Evolutionary conservation across 345 rosid species (phyloP).

Genomic region (Salix caprea): DNA sequence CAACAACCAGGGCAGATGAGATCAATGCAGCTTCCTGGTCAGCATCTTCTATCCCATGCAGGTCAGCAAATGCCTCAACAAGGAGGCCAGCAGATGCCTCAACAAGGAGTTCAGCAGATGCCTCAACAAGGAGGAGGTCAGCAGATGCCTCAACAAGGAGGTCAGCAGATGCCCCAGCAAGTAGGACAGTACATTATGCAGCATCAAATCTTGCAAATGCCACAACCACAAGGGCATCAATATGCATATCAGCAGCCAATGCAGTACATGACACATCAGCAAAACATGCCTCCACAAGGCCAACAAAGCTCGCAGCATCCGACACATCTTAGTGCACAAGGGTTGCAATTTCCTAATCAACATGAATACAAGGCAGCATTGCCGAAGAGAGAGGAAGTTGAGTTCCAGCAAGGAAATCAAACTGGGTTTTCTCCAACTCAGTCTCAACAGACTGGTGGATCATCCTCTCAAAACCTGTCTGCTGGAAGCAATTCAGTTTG

Average conservation of each 20-base stretch:
- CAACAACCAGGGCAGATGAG: slow-evolving; percentile 51
- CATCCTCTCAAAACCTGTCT: slow-evolving; percentile 53
- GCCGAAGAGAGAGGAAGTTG: slow-evolving; percentile 54
- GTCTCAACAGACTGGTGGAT: slow-evolving; percentile 41
- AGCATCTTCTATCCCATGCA: slow-evolving; percentile 40
- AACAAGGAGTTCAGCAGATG: slow-evolving; percentile 36
- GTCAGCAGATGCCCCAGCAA: slow-evolving; percentile 46
- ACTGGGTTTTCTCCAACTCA: slow-evolving; percentile 60
- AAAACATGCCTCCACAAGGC: slow-evolving; percentile 40
- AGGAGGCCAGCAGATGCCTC: slow-evolving; percentile 47
- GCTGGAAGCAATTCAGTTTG: slow-evolving; percentile 43
- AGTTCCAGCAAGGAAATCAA: slow-evolving; percentile 52
- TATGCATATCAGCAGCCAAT: slow-evolving; percentile 45
- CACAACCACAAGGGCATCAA: slow-evolving; percentile 51
- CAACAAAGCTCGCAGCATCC: slow-evolving; percentile 48
- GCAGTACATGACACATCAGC: slow-evolving; percentile 61
- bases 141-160: slow-evolving; percentile 51
- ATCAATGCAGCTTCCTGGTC: slow-evolving; percentile 57
- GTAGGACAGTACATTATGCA: slow-evolving; percentile 40
- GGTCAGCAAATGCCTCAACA: slow-evolving; percentile 57
- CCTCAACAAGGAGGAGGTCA: slow-evolving; percentile 36
- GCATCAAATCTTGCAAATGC: slow-evolving; percentile 44
- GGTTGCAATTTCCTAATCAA: slow-evolving; percentile 49
- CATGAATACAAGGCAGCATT: slow-evolving; percentile 42
- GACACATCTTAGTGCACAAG: slow-evolving; percentile 47